Base-by-base conservation (phyloP, 441 rosid species). In the Jatropha multifida region DNA sequence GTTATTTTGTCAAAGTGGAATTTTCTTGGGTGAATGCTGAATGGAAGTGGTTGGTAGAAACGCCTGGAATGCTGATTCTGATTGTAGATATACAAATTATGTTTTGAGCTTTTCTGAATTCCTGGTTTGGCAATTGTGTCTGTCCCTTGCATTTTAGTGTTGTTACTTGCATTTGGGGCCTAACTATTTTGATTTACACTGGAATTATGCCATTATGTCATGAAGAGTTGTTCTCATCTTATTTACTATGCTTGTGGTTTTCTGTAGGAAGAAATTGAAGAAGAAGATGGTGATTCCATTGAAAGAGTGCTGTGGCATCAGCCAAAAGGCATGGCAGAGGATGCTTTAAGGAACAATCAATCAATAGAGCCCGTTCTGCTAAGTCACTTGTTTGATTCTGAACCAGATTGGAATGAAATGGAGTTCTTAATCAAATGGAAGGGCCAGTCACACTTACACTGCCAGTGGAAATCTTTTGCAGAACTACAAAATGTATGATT, bases 221-320 rank as follows among this genome's bases (percentile, higher is more conserved):
- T 62, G 52, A 63, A 37, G 13, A 64, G 54, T 67, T 69, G 63
- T 60, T 69, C 27, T 74, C 17, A 23, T 55, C 3, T 41, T n/a
- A 14, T 20, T 62, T 27, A 7, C 27, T 15, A n/a, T 54, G 49
- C 23, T 55, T 74, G 40, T 56, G 60, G 58, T 54, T 56, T 74
- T 81, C 65, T 71, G 18, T 83, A 96, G 99, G 99, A 94, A 85
- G 98, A 96, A 81, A 79, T 81, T 78, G 98, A 94, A 81, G 99
- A 91, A 82, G 98, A 92, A 82, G 99, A 94, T 85, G 89, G 93
- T 56, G 99, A 96, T 76, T 85, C 85, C 77, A 93, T 96, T 81
- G 99, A 96, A 84, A 91, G 89, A 83, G 98, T 96, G 77, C 86
- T 96, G 49, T 96, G 99, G 99, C 98, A 96, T 87, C 99, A 94